phyloP scores from a whole-genome alignment of 768 basidiomycete genomes.

The Candolleomyces efflorescens region DNA sequence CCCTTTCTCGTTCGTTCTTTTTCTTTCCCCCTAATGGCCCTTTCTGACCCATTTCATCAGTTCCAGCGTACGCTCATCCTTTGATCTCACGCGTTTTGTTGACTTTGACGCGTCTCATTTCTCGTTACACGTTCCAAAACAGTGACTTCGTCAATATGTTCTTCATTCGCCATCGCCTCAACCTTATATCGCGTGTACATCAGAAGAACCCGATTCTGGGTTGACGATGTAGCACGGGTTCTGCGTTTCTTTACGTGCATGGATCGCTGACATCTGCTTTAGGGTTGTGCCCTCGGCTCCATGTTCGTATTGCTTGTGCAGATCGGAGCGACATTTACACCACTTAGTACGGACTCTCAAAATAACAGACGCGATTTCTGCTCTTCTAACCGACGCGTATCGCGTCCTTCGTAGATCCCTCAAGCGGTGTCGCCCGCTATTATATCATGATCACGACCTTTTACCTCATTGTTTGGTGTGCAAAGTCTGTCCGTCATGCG shows the following conservation, averaged over 20 bases:
- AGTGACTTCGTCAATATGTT: slow-evolving; percentile 21
- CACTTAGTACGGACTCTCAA: slow-evolving; percentile 15
- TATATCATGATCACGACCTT: slow-evolving; percentile 34
- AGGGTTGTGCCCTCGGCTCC: slow-evolving; percentile 25
- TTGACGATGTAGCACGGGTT: slow-evolving; percentile 29
- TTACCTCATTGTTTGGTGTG: slow-evolving; percentile 36
- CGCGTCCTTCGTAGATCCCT: slow-evolving; percentile 2
- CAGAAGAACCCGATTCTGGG: slow-evolving; percentile 27
- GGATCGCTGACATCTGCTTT: background rate
- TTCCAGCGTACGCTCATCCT: slow-evolving; percentile 6
- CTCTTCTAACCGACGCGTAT: slow-evolving; percentile 1
- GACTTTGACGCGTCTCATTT: too few species aligned
- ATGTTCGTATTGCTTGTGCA: slow-evolving; percentile 22
- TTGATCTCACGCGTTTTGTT: background rate
- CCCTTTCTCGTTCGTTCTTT: background rate
- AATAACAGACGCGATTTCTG: background rate
- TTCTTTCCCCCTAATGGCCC: background rate
- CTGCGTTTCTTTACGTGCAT: background rate
- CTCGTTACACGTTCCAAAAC: background rate
- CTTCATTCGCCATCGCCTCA: slow-evolving; percentile 25
- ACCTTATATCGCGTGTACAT: slow-evolving; percentile 28
- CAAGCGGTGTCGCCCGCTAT: slow-evolving; percentile 22
- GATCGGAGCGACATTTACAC: slow-evolving; percentile 25
- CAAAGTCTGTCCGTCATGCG: background rate
- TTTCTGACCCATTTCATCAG: slow-evolving; percentile 1